Evolutionary conservation across 495 filamentous ascomycete genomes (phyloP).

Genomic region (Talaromyces ruber): DNA sequence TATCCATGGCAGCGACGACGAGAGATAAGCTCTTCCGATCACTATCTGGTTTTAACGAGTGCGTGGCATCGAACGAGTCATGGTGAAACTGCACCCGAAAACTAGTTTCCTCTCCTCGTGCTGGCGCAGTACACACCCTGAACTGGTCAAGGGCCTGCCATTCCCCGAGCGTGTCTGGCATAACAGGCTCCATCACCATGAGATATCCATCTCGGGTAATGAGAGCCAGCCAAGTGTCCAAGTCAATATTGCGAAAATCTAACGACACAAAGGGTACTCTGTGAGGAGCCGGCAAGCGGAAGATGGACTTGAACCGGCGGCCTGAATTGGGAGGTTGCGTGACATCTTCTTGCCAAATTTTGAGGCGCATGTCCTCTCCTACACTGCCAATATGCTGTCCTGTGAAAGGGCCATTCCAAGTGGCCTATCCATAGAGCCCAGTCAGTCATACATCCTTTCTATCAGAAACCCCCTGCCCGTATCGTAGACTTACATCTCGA

Average conservation of each 20-base stretch:
- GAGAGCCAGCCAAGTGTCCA: constrained; percentile 73
- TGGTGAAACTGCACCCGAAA: constrained; percentile 84
- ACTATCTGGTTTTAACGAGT: constrained; percentile 65
- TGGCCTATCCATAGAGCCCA: constrained; percentile 41
- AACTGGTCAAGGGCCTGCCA: constrained; percentile 68
- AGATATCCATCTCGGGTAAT: constrained; percentile 74
- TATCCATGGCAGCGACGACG: constrained; percentile 76
- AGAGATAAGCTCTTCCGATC: constrained; percentile 64
- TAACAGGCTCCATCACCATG: constrained; percentile 75
- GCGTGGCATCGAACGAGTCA: constrained; percentile 68
- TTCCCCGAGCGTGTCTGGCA: constrained; percentile 69
- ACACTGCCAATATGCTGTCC: constrained; percentile 60
- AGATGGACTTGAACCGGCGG: constrained; percentile 65
- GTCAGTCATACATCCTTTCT: not conserved
- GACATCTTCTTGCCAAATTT: constrained; percentile 83
- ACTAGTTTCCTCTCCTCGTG: constrained; percentile 71
- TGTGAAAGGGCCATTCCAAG: constrained; percentile 64
- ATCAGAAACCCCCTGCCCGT: not conserved
- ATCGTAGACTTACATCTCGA: constrained; percentile 54
- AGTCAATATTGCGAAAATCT: constrained; percentile 65
- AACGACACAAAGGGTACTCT: constrained; percentile 66
- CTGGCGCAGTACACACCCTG: constrained; percentile 50
- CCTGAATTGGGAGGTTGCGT: constrained; percentile 61
- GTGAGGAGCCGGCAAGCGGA: constrained; percentile 45
- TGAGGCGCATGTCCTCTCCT: constrained; percentile 78